phyloP scores from a whole-genome alignment of 2,329 filamentous ascomycete genomes.

The Pseudogymnoascus sp. region DNA sequence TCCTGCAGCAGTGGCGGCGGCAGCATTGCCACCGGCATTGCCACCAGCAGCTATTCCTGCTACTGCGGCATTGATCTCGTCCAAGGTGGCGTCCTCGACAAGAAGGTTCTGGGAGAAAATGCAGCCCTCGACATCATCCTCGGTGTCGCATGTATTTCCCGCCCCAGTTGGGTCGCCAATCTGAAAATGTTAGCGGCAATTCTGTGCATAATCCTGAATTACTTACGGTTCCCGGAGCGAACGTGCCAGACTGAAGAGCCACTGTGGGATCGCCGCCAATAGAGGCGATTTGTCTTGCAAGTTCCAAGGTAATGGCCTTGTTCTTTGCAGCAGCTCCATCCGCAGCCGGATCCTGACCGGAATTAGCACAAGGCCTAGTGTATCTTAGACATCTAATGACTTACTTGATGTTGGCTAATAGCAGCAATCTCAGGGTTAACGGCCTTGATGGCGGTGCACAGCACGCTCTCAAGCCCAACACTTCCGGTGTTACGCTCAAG shows the following conservation, averaged over 20 bases:
- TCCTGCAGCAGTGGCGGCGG: conserved; percentile 15
- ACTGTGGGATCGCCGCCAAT: conserved; percentile 55
- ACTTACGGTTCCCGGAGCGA: conserved; percentile 49
- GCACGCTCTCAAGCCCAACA: conserved; percentile 49
- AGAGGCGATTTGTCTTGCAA: conserved; percentile 51
- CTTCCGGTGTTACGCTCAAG: conserved; percentile 52
- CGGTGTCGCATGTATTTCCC: conserved; percentile 44
- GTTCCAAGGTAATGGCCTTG: conserved; percentile 50
- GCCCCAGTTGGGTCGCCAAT: conserved; percentile 35
- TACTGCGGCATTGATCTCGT: conserved; percentile 43
- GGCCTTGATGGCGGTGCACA: conserved; percentile 48
- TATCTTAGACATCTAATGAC: neutral
- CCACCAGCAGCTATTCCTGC: conserved; percentile 26
- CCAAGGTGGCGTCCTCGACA: conserved; percentile 44
- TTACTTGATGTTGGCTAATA: conserved; percentile 48
- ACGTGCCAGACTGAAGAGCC: conserved; percentile 54
- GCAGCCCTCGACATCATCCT: conserved; percentile 41
- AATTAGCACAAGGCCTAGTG: neutral
- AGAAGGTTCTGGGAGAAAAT: conserved; percentile 46
- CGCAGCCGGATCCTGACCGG: conserved; percentile 52
- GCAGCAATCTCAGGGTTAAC: conserved; percentile 59
- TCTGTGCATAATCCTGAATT: conserved; percentile 18
- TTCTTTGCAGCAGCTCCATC: conserved; percentile 47
- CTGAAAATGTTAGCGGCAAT: conserved; percentile 17
- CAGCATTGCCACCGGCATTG: conserved; percentile 12